Conservation (phyloP, 768 basidiomycete genomes). For the Favolaschia claudopus region DNA sequence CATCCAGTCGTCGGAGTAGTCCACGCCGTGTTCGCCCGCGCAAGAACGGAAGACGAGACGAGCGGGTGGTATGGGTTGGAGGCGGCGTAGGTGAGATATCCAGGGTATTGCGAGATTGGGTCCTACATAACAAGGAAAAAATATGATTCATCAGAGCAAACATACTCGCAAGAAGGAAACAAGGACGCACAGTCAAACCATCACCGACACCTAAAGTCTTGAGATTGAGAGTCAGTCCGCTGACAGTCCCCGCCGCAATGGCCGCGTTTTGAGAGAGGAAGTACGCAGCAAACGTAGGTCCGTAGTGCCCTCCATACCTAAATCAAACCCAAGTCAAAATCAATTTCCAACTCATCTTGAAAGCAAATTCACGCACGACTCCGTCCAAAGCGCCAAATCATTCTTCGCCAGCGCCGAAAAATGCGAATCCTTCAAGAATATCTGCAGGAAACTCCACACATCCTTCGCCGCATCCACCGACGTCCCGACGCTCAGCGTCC, state of each 20-base stretch:
- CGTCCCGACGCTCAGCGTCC: conserved; percentile 55
- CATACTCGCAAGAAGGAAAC: not conserved
- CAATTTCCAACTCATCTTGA: not conserved
- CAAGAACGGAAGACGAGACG: conserved; percentile 51
- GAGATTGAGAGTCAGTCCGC: conserved; percentile 60
- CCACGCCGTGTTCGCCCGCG: conserved; percentile 52
- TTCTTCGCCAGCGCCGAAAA: conserved; percentile 55
- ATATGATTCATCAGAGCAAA: not conserved
- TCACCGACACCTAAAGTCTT: conserved; percentile 68
- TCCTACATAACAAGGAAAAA: conserved; percentile 38
- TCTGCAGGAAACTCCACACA: conserved; percentile 69
- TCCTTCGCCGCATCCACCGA: conserved; percentile 62
- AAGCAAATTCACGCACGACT: conserved; percentile 50
- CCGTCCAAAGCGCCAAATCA: conserved; percentile 68
- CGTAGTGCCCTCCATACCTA: conserved; percentile 78
- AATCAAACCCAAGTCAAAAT: not conserved
- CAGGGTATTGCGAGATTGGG: conserved; percentile 61
- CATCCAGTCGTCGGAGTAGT: conserved; percentile 53
- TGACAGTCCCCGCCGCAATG: conserved; percentile 54
- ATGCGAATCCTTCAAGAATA: conserved; percentile 61
- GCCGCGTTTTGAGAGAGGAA: conserved; percentile 67
- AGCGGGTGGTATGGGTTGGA: conserved; percentile 65
- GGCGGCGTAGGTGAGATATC: conserved; percentile 62
- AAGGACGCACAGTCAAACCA: conserved; percentile 58
- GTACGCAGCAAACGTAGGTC: conserved; percentile 70